A percentile compares a stretch with the other conserved stretches of the same genome.
phyloP scores from a whole-genome alignment of 2,329 filamentous ascomycete species.

The Penicillium glabrum region DNA sequence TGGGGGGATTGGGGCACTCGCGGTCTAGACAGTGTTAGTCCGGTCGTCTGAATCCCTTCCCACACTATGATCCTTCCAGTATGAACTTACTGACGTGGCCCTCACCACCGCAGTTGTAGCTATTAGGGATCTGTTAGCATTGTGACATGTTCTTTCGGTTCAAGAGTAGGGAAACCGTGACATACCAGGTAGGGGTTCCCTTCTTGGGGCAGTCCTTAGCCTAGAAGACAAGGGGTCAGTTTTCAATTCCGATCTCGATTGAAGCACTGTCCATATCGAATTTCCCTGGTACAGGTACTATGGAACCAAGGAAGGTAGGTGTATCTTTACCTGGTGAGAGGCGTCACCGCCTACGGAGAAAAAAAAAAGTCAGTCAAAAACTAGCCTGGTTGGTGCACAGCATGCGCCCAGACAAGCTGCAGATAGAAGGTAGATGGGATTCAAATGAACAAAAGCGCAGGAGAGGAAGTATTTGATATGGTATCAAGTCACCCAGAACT shows the following conservation, averaged over 20 bases:
- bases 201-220: constrained; percentile 84
- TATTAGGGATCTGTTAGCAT: constrained; percentile 33
- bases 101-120: constrained; percentile 80
- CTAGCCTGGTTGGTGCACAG: not conserved
- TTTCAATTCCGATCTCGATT: not conserved
- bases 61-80: constrained; percentile 3
- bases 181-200: constrained; percentile 78
- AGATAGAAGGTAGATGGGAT: not conserved
- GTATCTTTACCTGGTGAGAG: constrained; percentile 68
- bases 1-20: constrained; percentile 85
- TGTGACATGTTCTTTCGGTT: constrained; percentile 2
- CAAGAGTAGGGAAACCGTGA: constrained; percentile 8
- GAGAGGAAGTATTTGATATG: not conserved
- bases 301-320: not conserved
- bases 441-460: not conserved
- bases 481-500: not conserved
- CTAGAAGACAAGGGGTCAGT: constrained; percentile 45
- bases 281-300: not conserved
- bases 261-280: not conserved
- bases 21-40: constrained; percentile 58
- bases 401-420: not conserved
- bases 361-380: constrained; percentile 25
- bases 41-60: not conserved
- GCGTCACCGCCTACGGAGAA: constrained; percentile 64
- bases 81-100: constrained; percentile 73